These are phyloP conservation scores for Rubia peregrina DNA, from an alignment of 305 asterid genomes.

Conservation along the genomic window DNA sequence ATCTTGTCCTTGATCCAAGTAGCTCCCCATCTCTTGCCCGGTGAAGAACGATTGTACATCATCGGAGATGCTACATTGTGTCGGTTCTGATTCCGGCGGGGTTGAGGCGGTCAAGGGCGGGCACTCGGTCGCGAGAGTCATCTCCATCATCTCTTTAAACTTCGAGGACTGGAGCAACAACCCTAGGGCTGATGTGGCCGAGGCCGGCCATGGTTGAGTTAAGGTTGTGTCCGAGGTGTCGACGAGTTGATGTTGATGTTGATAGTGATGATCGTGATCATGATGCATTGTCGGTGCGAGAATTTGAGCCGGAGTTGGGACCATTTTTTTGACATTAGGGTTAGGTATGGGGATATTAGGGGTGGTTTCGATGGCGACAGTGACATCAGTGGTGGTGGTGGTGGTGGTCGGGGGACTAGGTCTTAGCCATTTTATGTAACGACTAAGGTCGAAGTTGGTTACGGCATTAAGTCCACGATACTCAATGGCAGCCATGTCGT, in stretches of 20 bases:
- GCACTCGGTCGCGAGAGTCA: slow-evolving; percentile 51
- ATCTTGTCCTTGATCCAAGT: slow-evolving; percentile 40
- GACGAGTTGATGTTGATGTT: slow-evolving; percentile 25
- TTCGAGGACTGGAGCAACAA: slow-evolving; percentile 67
- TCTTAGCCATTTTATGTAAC: slow-evolving; percentile 76
- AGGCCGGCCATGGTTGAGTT: slow-evolving; percentile 32
- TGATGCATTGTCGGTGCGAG: slow-evolving; percentile 11
- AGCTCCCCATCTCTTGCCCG: slow-evolving; percentile 30
- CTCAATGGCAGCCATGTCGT: slow-evolving; percentile 84
- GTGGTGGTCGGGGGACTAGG: slow-evolving; percentile 32
- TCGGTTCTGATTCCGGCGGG: slow-evolving; percentile 26
- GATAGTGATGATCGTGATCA: slow-evolving; percentile 12
- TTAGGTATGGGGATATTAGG: slow-evolving; percentile 1
- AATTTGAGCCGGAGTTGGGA: slow-evolving; percentile 16
- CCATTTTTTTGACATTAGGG: slow-evolving; percentile 12
- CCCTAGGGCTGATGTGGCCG: slow-evolving; percentile 67
- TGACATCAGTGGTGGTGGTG: background rate
- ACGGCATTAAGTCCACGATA: slow-evolving; percentile 81
- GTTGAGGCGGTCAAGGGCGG: slow-evolving; percentile 27
- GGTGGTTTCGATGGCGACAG: background rate
- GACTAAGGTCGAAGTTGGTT: slow-evolving; percentile 74
- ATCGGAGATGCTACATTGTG: slow-evolving; percentile 47
- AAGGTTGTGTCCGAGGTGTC: slow-evolving; percentile 16
- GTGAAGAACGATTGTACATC: slow-evolving; percentile 46
- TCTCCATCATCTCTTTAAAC: slow-evolving; percentile 81